Evolutionary conservation across 2,329 filamentous ascomycete genomes (phyloP).

Genomic region (Pestalotiopsis fici): DNA sequence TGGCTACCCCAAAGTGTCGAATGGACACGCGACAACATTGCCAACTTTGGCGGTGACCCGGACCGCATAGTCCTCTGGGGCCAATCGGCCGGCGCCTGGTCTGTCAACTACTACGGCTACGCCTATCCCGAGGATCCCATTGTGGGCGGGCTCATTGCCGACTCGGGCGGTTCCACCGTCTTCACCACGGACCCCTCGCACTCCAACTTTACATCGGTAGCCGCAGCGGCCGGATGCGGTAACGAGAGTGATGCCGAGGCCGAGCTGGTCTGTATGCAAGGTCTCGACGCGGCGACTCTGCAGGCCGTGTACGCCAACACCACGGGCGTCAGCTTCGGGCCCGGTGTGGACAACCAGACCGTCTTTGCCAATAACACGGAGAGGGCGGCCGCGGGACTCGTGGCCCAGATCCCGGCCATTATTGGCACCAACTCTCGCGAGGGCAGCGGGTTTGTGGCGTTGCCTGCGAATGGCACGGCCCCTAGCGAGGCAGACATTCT

Average conservation of each 20-base stretch:
- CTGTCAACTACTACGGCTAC: conserved; percentile 41
- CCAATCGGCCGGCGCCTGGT: conserved; percentile 44
- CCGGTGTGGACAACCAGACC: conserved; percentile 11
- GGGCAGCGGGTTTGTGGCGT: conserved; percentile 20
- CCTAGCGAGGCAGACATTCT: neutral
- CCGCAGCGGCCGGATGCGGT: conserved; percentile 22
- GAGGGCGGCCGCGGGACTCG: conserved; percentile 6
- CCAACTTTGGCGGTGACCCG: conserved; percentile 46
- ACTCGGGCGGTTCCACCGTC: conserved; percentile 34
- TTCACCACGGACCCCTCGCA: conserved; percentile 31
- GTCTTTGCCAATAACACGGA: conserved; percentile 12
- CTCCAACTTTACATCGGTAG: conserved; percentile 24
- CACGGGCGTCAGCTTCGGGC: conserved; percentile 7
- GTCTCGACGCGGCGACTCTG: conserved; percentile 15
- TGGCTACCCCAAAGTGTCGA: conserved; percentile 40
- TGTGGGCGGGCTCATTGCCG: conserved; percentile 24
- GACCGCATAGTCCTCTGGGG: conserved; percentile 44
- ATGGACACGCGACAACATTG: conserved; percentile 40
- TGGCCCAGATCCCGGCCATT: conserved; percentile 20
- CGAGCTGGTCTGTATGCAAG: conserved; percentile 25
- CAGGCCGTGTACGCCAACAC: conserved; percentile 10
- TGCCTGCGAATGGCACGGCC: conserved; percentile 13
- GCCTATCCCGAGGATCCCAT: conserved; percentile 49
- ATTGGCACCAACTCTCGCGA: conserved; percentile 25
- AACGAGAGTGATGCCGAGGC: conserved; percentile 13